Conservation (phyloP, 1,284 basidiomycete species). For the Ganoderma lingzhi region DNA sequence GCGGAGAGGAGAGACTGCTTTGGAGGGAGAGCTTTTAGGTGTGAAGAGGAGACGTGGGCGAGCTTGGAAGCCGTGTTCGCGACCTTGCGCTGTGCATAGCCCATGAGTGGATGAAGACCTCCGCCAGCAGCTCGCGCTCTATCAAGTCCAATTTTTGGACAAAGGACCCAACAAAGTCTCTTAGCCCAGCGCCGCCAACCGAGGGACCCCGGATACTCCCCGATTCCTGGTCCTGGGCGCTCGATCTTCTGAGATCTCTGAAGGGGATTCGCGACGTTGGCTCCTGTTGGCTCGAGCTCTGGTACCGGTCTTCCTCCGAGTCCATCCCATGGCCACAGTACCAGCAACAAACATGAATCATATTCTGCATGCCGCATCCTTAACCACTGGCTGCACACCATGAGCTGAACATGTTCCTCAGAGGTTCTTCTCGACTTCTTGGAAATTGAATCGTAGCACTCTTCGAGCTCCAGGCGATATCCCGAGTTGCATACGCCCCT, state of each 20-base stretch:
- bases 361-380: too few species aligned
- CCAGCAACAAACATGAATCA: too few species aligned
- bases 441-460: neutral
- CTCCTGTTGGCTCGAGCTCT: too few species aligned
- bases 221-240: constrained; percentile 4
- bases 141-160: constrained; percentile 30
- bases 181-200: constrained; percentile 5
- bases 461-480: neutral
- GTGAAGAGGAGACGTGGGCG: constrained; percentile 61
- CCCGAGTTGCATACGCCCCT: neutral
- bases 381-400: too few species aligned
- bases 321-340: too few species aligned
- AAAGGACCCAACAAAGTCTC: neutral
- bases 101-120: constrained; percentile 49
- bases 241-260: neutral
- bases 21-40: constrained; percentile 68
- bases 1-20: constrained; percentile 55
- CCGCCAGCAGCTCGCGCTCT: constrained; percentile 36
- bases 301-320: too few species aligned
- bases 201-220: constrained; percentile 28
- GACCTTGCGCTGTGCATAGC: constrained; percentile 66
- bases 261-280: too few species aligned
- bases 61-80: constrained; percentile 63
- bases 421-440: neutral
- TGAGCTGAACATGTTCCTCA: neutral